These are phyloP conservation scores for Solanum tacnaense DNA, from an alignment of 257 asterid genomes.

Conservation along the genomic window DNA sequence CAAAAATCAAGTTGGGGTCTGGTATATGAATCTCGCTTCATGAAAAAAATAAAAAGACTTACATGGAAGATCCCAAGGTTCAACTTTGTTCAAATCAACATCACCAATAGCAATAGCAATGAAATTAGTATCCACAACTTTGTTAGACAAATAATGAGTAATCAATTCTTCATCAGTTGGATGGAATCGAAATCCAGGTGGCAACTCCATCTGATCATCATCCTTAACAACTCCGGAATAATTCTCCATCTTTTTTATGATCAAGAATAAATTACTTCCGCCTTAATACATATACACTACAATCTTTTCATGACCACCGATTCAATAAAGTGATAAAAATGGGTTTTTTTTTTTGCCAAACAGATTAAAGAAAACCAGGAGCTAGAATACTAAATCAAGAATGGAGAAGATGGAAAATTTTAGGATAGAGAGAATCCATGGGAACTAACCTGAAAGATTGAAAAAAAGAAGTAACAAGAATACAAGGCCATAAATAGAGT, in stretches of 20 bases:
- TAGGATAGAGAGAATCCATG: conserved; percentile 16
- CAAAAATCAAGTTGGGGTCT: accelerated
- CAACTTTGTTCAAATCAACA: conserved; percentile 70
- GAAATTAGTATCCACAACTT: conserved; percentile 37
- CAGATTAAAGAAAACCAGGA: not conserved
- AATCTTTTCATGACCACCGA: not conserved
- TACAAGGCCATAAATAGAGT: conserved; percentile 26
- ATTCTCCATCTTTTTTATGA: conserved; percentile 21
- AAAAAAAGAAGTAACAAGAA: conserved; percentile 14
- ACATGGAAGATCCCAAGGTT: conserved; percentile 84
- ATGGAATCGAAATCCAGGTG: conserved; percentile 77
- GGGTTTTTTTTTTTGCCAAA: not conserved
- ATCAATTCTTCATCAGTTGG: conserved; percentile 77
- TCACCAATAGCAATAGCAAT: conserved; percentile 54
- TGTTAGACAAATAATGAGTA: conserved; percentile 53
- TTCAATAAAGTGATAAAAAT: not conserved
- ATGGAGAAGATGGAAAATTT: not conserved
- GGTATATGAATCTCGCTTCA: not conserved
- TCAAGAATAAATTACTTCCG: not conserved
- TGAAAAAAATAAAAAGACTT: not conserved
- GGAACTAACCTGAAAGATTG: conserved; percentile 8
- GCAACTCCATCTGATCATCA: conserved; percentile 32
- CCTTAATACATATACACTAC: not conserved
- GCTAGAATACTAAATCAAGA: conserved; percentile 1
- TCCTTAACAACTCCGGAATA: conserved; percentile 10